Evolutionary conservation across 352 stramenopile genomes (phyloP).

Genomic region (Thalassiosira livingstoniorum): DNA sequence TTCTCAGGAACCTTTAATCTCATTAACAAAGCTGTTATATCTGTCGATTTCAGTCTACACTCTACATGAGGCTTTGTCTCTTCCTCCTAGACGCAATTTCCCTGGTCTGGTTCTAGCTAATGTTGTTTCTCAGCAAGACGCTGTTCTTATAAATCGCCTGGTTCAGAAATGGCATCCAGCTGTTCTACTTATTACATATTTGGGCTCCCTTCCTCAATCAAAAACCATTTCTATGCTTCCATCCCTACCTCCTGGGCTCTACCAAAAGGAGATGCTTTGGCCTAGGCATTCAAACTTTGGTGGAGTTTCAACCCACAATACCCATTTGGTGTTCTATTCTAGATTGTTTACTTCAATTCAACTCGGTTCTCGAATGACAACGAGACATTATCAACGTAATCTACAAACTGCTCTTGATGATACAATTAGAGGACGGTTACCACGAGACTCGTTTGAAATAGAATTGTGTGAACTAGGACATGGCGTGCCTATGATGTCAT

Average conservation of each 20-base stretch:
- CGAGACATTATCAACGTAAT: not conserved
- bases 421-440: not conserved
- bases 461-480: not conserved
- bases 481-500: not conserved
- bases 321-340: slow-evolving; percentile 6
- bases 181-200: not conserved
- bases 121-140: not conserved
- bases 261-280: not conserved
- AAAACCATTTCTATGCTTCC: not conserved
- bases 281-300: slow-evolving; percentile 26
- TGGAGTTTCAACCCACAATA: slow-evolving; percentile 24
- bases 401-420: slow-evolving; percentile 45
- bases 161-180: slow-evolving; percentile 8
- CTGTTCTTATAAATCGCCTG: not conserved
- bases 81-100: slow-evolving; percentile 1
- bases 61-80: not conserved
- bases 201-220: not conserved
- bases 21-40: slow-evolving; percentile 18
- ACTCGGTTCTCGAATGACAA: slow-evolving; percentile 31
- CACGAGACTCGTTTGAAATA: not conserved
- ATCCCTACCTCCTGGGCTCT: not conserved
- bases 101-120: slow-evolving; percentile 4
- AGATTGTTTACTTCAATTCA: not conserved
- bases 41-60: not conserved
- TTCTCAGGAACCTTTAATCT: slow-evolving; percentile 1